Conservation (phyloP, 345 rosid genomes). For the Sisymbrium irio region DNA sequence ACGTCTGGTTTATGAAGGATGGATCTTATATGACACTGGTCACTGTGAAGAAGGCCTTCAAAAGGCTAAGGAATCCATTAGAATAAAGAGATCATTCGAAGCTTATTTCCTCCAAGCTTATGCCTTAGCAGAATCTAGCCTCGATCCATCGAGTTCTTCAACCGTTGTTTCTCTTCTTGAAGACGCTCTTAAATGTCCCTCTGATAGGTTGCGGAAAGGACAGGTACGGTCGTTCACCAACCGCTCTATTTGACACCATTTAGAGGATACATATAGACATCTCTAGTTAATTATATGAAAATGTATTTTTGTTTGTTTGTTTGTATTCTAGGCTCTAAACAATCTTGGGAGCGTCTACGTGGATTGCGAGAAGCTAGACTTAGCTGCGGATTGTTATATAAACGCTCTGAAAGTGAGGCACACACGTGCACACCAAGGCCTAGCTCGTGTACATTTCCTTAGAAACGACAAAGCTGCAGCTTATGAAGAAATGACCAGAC, state of each 20-base stretch:
- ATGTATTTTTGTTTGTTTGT: background rate
- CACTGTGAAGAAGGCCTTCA: constrained; percentile 91
- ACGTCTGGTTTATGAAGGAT: constrained; percentile 90
- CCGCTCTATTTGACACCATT: background rate
- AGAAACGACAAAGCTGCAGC: constrained; percentile 76
- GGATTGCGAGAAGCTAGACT: constrained; percentile 62
- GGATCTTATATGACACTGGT: constrained; percentile 97
- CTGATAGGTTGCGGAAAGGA: constrained; percentile 96
- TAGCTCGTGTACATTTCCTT: constrained; percentile 88
- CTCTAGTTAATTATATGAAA: background rate
- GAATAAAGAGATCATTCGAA: constrained; percentile 86
- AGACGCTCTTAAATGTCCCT: constrained; percentile 92
- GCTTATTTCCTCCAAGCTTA: constrained; percentile 98
- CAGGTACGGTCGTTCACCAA: constrained; percentile 57
- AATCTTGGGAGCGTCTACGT: constrained; percentile 95
- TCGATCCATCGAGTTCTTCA: constrained; percentile 71
- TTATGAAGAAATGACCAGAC: constrained; percentile 84
- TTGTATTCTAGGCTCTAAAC: constrained; percentile 79
- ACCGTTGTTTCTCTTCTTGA: constrained; percentile 90
- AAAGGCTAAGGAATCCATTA: constrained; percentile 87
- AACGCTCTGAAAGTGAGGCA: constrained; percentile 90
- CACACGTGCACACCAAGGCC: constrained; percentile 97
- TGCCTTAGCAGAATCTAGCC: constrained; percentile 94
- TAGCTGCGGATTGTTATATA: constrained; percentile 96
- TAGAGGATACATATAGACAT: background rate